Evolutionary conservation across 2,329 filamentous ascomycete species (phyloP), one percentile per base, ranked within the genome.

Genomic region (Pseudogymnoascus verrucosus): DNA sequence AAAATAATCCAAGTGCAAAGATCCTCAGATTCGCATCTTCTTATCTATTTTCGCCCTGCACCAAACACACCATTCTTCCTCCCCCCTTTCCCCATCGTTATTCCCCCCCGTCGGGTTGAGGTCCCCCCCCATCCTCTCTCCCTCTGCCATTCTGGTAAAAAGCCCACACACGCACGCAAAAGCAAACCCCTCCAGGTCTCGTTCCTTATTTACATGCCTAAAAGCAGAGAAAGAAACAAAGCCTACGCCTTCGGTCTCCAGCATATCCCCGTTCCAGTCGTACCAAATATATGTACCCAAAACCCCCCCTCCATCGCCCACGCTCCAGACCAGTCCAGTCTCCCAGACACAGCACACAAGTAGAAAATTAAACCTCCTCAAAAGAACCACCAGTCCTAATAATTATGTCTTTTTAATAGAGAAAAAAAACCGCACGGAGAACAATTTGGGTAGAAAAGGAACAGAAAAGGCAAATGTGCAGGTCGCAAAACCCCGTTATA

Each of bases 181-280:
- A 44, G 10, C 28, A 21, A 21, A 21, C 28, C 8, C 40, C 44
- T 28, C 23, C 14, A 54, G 47, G 47, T 54, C 23, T 54, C 47
- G 23, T 54, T 54, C 47, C 47, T 28, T 54, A 54, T 54, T 31
- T 54, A 54, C 47, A 54, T 54, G 47, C 47, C 47, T 54, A 54
- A 54, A 31, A 54, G 47, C 47, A 54, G 23, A 21, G 21, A 21
- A 16, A 16, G 16, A 4, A n/a, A 54, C 44, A 31, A 28, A 54
- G 23, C 44, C 28, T 54, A 54, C 23, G 23, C 44, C 44, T 54
- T 31, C 10, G 21, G 11, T 7, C 23, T 14, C 7, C 44, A 11
- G 6, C 12, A 28, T 21, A 28, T n/a, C n/a, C 44, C 42, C 5
- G 14, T 14, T n/a, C 14, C 44, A 51, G 28, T 7, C 44, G 16